phyloP scores from a whole-genome alignment of 768 basidiomycete species.

The Naganishia randhawae region DNA sequence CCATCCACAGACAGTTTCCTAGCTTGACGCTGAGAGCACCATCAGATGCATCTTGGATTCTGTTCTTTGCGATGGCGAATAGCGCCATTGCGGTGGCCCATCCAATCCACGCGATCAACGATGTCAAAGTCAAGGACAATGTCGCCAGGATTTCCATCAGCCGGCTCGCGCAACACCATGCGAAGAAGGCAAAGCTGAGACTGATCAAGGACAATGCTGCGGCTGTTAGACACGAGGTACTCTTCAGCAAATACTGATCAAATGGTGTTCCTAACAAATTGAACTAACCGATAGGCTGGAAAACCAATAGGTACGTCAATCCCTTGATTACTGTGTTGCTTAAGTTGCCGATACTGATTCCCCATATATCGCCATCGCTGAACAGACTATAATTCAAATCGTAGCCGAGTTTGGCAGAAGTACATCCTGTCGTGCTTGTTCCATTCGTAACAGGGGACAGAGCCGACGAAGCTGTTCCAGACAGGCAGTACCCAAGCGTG shows the following conservation, averaged over 20 bases:
- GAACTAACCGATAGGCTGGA: slow-evolving; percentile 23
- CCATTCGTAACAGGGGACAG: not conserved
- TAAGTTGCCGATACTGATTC: not conserved
- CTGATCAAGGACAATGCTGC: slow-evolving; percentile 39
- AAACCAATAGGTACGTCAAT: slow-evolving; percentile 20
- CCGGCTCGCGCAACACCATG: slow-evolving; percentile 39
- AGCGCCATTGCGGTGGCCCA: slow-evolving; percentile 8
- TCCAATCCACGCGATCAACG: slow-evolving; percentile 19
- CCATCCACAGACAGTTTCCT: slow-evolving; percentile 25
- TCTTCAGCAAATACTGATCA: not conserved
- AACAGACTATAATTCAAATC: slow-evolving; percentile 4
- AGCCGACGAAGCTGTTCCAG: not conserved
- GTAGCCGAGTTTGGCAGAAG: slow-evolving; percentile 18
- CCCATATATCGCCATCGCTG: slow-evolving; percentile 2
- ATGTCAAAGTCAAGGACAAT: not conserved
- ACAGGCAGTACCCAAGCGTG: slow-evolving; percentile 18
- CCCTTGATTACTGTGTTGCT: slow-evolving; percentile 17
- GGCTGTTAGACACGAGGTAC: slow-evolving; percentile 25
- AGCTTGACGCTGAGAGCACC: not conserved
- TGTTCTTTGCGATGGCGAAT: slow-evolving; percentile 14
- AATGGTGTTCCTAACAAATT: not conserved
- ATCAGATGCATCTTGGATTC: not conserved
- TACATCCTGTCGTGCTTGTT: slow-evolving; percentile 12
- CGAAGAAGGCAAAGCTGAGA: slow-evolving; percentile 40
- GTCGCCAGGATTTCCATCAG: slow-evolving; percentile 37